These are phyloP conservation scores for Dacryopinax primogenitus DNA, from an alignment of 768 basidiomycete species.

Conservation along the genomic window DNA sequence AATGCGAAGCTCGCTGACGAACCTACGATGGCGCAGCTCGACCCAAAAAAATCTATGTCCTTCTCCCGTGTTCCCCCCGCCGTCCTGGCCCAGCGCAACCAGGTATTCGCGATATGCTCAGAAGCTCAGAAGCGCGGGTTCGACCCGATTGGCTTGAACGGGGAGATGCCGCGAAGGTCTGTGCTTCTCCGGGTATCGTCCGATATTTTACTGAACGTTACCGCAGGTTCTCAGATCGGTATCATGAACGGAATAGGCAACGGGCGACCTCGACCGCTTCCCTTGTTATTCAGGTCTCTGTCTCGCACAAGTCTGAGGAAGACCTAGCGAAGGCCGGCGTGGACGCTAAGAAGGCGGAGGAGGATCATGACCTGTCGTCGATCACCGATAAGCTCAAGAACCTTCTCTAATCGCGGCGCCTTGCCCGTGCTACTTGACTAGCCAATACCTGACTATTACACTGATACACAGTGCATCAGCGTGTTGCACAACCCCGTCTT, in stretches of 20 bases:
- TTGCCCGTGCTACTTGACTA: too few species aligned
- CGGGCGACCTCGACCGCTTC: not conserved
- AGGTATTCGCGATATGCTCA: not conserved
- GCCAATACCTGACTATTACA: too few species aligned
- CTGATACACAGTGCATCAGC: too few species aligned
- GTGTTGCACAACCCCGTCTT: too few species aligned
- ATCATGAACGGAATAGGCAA: not conserved
- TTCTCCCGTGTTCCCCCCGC: not conserved
- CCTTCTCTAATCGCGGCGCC: not conserved
- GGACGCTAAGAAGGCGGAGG: not conserved
- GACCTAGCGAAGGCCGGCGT: not conserved
- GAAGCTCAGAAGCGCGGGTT: not conserved
- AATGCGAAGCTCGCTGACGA: not conserved
- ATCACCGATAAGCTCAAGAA: not conserved
- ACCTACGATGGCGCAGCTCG: not conserved
- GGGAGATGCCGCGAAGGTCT: not conserved
- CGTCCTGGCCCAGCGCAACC: not conserved
- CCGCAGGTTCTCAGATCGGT: conserved; percentile 4
- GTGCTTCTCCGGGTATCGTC: not conserved
- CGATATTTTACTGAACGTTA: not conserved
- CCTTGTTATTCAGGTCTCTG: not conserved
- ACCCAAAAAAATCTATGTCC: not conserved
- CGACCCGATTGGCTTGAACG: not conserved
- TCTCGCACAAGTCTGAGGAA: not conserved
- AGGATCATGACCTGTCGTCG: conserved; percentile 2